Evolutionary conservation across 2,329 filamentous ascomycete genomes (phyloP).

Genomic region (Fusarium denticulatum): DNA sequence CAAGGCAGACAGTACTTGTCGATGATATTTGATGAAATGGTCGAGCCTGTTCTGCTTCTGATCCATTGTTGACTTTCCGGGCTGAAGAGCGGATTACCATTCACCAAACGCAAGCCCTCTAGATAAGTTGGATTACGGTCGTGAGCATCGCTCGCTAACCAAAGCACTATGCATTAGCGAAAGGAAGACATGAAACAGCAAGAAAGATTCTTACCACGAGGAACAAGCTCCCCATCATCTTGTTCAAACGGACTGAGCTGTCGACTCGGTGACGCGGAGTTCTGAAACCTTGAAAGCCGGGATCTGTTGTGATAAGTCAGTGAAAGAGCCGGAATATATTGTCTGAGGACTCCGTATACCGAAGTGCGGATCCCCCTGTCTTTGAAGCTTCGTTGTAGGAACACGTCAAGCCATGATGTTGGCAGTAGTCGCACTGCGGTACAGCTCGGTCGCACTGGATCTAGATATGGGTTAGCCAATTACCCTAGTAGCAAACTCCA

Average conservation of each 20-base stretch:
- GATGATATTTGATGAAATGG: neutral
- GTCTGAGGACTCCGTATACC: neutral
- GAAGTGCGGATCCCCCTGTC: neutral
- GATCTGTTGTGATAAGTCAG: neutral
- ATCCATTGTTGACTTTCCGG: neutral
- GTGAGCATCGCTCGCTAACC: accelerated
- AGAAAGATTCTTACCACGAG: accelerated
- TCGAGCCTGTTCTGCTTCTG: neutral
- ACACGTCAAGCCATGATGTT: neutral
- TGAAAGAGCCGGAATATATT: no score
- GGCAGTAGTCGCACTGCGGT: slow-evolving; percentile 9
- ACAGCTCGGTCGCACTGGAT: slow-evolving; percentile 1
- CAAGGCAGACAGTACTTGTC: neutral
- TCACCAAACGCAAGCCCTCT: neutral
- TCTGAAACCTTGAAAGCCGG: accelerated
- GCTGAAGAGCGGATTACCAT: neutral
- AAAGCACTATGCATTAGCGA: accelerated
- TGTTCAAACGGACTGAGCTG: accelerated
- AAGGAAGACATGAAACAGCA: accelerated
- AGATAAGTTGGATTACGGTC: neutral
- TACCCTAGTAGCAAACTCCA: neutral
- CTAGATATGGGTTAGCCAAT: neutral
- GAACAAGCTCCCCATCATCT: neutral
- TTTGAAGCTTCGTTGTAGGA: neutral
- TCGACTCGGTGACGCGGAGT: accelerated